These are phyloP conservation scores for Hydnomerulius pinastri DNA, from an alignment of 768 basidiomycete species.

Conservation along the genomic window DNA sequence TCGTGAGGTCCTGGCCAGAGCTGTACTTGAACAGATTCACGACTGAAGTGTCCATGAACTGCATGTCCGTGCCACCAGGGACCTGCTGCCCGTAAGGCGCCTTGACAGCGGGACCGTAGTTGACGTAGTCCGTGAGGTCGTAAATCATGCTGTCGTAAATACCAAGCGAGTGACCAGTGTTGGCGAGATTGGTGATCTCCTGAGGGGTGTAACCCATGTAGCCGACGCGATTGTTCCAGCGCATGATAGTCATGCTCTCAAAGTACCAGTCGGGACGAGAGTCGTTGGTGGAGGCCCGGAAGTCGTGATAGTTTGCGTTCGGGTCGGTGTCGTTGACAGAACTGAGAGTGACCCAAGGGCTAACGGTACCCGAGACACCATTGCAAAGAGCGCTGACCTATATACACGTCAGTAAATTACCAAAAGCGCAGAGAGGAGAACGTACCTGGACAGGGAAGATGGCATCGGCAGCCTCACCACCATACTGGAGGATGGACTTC, in stretches of 20 bases:
- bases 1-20: constrained; percentile 82
- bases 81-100: constrained; percentile 52
- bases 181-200: constrained; percentile 73
- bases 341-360: constrained; percentile 79
- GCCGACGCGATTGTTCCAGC: constrained; percentile 85
- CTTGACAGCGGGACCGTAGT: constrained; percentile 57
- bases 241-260: constrained; percentile 90
- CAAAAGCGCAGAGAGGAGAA: background rate
- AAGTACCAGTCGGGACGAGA: constrained; percentile 98
- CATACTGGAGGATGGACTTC: constrained; percentile 81
- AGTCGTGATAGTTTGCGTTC: constrained; percentile 91
- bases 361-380: constrained; percentile 77
- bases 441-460: constrained; percentile 94
- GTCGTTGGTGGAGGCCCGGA: constrained; percentile 86
- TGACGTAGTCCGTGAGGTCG: constrained; percentile 82
- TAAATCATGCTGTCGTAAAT: constrained; percentile 88
- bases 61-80: constrained; percentile 40
- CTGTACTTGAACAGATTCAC: constrained; percentile 74
- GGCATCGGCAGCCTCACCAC: constrained; percentile 68
- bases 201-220: constrained; percentile 84
- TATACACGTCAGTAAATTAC: background rate
- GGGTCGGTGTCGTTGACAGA: constrained; percentile 74
- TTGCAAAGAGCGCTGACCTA: constrained; percentile 93
- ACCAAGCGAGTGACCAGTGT: constrained; percentile 63
- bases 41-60: constrained; percentile 75